These are phyloP conservation scores for Fraxinus ornus DNA, from an alignment of 305 asterid genomes.

Conservation along the genomic window DNA sequence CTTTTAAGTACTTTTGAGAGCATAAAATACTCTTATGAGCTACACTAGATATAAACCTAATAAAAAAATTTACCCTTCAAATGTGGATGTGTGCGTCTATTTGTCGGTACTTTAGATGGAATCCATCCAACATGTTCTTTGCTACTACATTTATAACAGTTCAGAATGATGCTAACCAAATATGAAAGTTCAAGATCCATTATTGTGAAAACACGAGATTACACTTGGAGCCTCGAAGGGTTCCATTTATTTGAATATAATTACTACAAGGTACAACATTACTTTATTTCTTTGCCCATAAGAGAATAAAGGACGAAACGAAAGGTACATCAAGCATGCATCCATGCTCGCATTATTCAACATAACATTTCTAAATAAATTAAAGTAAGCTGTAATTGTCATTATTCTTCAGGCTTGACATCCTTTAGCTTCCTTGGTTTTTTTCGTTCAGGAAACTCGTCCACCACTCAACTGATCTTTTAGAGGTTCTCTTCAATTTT, in stretches of 20 bases:
- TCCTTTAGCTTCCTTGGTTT: neutral
- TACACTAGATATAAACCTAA: neutral
- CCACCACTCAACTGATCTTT: slow-evolving; percentile 35
- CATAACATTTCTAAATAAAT: neutral
- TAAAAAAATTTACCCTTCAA: neutral
- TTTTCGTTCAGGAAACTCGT: slow-evolving; percentile 8
- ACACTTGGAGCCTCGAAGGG: neutral
- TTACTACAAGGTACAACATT: neutral
- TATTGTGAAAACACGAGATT: neutral
- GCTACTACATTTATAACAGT: neutral
- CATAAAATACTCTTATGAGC: no score
- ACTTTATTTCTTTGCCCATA: slow-evolving; percentile 20
- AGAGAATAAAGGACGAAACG: neutral
- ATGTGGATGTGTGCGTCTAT: neutral
- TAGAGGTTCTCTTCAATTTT: slow-evolving; percentile 25
- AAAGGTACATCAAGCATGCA: neutral
- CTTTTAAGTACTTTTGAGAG: no score
- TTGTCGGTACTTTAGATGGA: neutral
- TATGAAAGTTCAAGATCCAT: neutral
- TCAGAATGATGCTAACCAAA: neutral
- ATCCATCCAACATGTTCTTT: neutral
- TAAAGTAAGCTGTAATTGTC: neutral
- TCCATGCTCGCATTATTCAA: neutral
- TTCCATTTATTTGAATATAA: neutral
- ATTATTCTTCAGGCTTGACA: neutral